Conservation (phyloP, 305 asterid genomes). For the Fraxinus floribunda region DNA sequence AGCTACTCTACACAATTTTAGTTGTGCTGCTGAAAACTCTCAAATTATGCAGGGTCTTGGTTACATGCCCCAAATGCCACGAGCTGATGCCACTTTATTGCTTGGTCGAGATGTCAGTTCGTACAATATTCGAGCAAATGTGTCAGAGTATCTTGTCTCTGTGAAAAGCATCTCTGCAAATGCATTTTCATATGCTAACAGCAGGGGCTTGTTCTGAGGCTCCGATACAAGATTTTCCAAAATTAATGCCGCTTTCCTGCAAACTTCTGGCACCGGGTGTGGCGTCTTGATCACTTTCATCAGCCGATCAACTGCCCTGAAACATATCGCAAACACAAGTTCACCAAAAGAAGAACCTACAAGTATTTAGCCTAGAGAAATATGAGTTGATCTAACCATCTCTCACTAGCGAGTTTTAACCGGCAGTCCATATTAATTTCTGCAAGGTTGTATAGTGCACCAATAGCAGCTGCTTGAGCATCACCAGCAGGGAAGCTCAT, state of each 20-base stretch:
- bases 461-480: slow-evolving; percentile 94
- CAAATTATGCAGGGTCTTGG: neutral
- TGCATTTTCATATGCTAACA: slow-evolving; percentile 75
- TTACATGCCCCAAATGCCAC: slow-evolving; percentile 97
- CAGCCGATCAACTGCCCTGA: slow-evolving; percentile 88
- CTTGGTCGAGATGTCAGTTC: slow-evolving; percentile 85
- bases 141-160: slow-evolving; percentile 73
- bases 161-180: slow-evolving; percentile 90
- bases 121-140: slow-evolving; percentile 78
- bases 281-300: slow-evolving; percentile 82
- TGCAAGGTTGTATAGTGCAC: slow-evolving; percentile 86
- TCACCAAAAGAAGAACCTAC: neutral
- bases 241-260: slow-evolving; percentile 81
- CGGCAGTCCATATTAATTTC: slow-evolving; percentile 92
- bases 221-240: slow-evolving; percentile 87
- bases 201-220: slow-evolving; percentile 89
- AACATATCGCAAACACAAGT: slow-evolving; percentile 1
- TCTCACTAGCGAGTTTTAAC: slow-evolving; percentile 84
- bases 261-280: slow-evolving; percentile 90
- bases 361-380: neutral
- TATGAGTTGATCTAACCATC: slow-evolving; percentile 55
- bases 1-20: slow-evolving; percentile 17
- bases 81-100: slow-evolving; percentile 70
- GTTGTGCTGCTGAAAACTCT: neutral
- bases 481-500: slow-evolving; percentile 82